A percentile compares a stretch with the other conserved stretches of the same genome.
Conservation (phyloP, 1,284 basidiomycete species). For the Sporisorium exsertum region DNA sequence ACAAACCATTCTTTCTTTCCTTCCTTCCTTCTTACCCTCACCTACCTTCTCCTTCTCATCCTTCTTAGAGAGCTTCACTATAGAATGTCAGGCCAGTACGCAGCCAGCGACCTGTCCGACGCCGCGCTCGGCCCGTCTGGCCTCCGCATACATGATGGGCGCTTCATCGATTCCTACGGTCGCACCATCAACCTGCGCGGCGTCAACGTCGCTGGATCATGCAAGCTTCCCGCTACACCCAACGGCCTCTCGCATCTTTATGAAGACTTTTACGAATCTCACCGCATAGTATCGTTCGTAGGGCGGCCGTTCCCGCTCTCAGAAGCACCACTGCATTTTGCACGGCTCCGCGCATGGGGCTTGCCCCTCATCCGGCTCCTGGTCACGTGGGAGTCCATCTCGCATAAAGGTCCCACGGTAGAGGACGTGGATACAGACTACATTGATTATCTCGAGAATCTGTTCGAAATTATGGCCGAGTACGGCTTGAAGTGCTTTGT, state of each 20-base stretch:
- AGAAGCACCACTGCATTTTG: conserved; percentile 63
- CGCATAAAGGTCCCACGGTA: conserved; percentile 76
- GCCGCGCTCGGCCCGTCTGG: conserved; percentile 44
- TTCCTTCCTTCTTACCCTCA: not conserved
- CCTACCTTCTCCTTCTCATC: too few species aligned
- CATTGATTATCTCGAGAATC: conserved; percentile 79
- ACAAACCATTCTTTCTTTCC: not conserved
- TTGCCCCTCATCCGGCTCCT: conserved; percentile 73
- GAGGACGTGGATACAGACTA: conserved; percentile 82
- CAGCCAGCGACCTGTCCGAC: conserved; percentile 55
- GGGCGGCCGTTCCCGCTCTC: conserved; percentile 69
- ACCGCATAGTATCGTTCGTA: conserved; percentile 68
- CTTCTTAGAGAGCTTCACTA: conserved; percentile 1
- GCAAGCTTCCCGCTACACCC: conserved; percentile 65
- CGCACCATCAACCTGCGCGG: conserved; percentile 69
- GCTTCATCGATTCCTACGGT: conserved; percentile 65
- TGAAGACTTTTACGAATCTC: conserved; percentile 64
- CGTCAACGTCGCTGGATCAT: conserved; percentile 68
- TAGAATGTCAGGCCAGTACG: conserved; percentile 25
- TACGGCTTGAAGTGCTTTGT: conserved; percentile 87
- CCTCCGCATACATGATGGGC: conserved; percentile 37
- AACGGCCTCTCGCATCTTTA: conserved; percentile 48
- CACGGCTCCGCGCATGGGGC: conserved; percentile 69
- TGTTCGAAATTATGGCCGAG: conserved; percentile 81
- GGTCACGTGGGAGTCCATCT: conserved; percentile 97